These are phyloP conservation scores for Tuber aestivum DNA, from an alignment of 495 filamentous ascomycete genomes.

Conservation along the genomic window DNA sequence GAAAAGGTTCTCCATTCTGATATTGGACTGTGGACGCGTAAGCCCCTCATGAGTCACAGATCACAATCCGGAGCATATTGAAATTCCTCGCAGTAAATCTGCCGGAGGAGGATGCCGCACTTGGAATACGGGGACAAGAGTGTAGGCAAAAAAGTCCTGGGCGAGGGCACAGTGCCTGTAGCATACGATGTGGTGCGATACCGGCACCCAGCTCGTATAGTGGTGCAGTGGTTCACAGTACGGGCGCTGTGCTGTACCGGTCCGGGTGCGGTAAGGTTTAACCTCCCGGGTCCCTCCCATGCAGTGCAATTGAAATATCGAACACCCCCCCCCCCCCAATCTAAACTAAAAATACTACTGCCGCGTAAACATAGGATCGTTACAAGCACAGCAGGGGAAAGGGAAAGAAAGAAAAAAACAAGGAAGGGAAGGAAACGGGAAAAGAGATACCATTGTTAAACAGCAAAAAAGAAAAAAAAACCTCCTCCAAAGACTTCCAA, in stretches of 20 bases:
- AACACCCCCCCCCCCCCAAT: neutral
- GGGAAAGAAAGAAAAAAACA: constrained; percentile 13
- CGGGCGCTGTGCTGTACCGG: neutral
- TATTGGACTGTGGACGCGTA: neutral
- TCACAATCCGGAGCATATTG: neutral
- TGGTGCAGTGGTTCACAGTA: neutral
- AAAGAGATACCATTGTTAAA: constrained; percentile 29
- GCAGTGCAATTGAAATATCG: neutral
- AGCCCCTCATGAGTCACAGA: neutral
- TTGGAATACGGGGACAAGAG: neutral
- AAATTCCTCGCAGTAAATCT: neutral
- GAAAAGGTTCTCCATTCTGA: too few species aligned
- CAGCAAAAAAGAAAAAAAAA: too few species aligned
- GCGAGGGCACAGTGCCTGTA: neutral
- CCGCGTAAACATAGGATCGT: neutral
- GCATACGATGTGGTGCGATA: neutral
- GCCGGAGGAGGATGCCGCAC: neutral
- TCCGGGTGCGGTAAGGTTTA: neutral
- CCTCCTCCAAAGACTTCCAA: constrained; percentile 3
- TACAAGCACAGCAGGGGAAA: neutral
- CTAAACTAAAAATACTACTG: neutral
- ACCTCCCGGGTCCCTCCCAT: neutral
- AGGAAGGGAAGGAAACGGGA: constrained; percentile 30
- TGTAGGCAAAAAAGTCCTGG: neutral
- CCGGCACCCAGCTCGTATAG: neutral